Base-by-base conservation (phyloP, 1,284 basidiomycete species). In the Phellopilus nigrolimitatus region DNA sequence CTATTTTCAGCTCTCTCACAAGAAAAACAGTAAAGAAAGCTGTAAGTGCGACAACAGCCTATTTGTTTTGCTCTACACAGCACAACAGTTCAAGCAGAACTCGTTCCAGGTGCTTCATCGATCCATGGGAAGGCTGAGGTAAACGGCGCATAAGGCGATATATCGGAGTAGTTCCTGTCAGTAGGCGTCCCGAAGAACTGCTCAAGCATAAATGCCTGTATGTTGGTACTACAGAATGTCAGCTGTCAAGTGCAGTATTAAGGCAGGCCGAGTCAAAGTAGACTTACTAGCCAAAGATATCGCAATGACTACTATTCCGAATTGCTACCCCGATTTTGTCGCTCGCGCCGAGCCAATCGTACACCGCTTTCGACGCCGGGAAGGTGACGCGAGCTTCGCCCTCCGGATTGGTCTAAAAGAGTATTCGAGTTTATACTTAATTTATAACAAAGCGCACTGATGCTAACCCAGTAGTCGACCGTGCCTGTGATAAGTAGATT, bases 221-320 rank as follows among this genome's bases (percentile, higher is more conserved):
- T 53, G 25, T 53, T 53, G 6, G 51, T 43, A 21, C 51, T 53
- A 30, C 1, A 41, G 17, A 7, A 43, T 8, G n/a, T 4, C 6
- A 31, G 1, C 9, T 33, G 12, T 3, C 1, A 19, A 21, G 8
- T 19, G n/a, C 28, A 30, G 2, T 28, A n/a, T n/a, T 13, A 31
- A 31, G 15, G 4, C 10, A 9, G 21, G 17, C 12, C 9, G 12
- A 36, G 7, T 22, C 31, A 5, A 15, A 8, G 12, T 25, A n/a
- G n/a, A 33, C 52, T 67, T 68, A 63, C 61, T 61, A 58, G 56
- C 61, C 61, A n/a, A 49, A 55, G 2, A 51, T 52, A 49, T 63
- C 61, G 37, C 61, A 62, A 28, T 63, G 61, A 2, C 57, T 47
- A 12, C 61, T 57, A 30, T 54, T 47, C 8, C 61, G 47, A 21